Conservation (phyloP, 2,329 filamentous ascomycete genomes). For the Moelleriella libera region DNA sequence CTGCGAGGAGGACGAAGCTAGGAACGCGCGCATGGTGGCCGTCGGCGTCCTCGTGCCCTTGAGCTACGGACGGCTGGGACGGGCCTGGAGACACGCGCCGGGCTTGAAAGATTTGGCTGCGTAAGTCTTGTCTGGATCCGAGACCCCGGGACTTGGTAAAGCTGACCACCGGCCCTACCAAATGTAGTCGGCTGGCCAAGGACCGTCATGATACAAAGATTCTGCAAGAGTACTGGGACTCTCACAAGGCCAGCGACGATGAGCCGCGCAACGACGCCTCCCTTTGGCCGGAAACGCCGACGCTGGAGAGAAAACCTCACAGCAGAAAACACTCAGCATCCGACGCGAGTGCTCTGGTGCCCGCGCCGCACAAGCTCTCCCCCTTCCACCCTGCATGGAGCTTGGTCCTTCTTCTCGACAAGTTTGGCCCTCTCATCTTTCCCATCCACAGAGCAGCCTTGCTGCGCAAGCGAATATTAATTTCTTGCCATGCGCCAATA, state of each 20-base stretch:
- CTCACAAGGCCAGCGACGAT: conserved; percentile 22
- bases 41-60: conserved; percentile 80
- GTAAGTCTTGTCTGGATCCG: conserved; percentile 25
- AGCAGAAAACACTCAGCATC: conserved; percentile 44
- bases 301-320: conserved; percentile 26
- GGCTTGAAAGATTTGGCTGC: conserved; percentile 59
- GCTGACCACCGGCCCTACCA: neutral
- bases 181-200: conserved; percentile 41
- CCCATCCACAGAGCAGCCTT: conserved; percentile 80
- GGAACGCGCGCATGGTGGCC: conserved; percentile 85
- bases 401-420: conserved; percentile 60
- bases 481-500: conserved; percentile 77
- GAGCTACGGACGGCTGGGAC: conserved; percentile 71
- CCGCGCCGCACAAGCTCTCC: conserved; percentile 52
- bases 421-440: conserved; percentile 84
- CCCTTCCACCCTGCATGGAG: conserved; percentile 78
- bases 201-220: conserved; percentile 47
- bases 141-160: neutral
- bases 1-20: conserved; percentile 59
- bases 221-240: conserved; percentile 72
- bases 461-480: conserved; percentile 73
- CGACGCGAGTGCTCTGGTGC: conserved; percentile 43
- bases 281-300: conserved; percentile 15
- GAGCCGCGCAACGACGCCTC: conserved; percentile 16
- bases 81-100: conserved; percentile 79